Percentiles rank a stretch among this genome's conserved stretches.
phyloP scores from a whole-genome alignment of 2,329 filamentous ascomycete genomes.

The Trichophyton verrucosum region DNA sequence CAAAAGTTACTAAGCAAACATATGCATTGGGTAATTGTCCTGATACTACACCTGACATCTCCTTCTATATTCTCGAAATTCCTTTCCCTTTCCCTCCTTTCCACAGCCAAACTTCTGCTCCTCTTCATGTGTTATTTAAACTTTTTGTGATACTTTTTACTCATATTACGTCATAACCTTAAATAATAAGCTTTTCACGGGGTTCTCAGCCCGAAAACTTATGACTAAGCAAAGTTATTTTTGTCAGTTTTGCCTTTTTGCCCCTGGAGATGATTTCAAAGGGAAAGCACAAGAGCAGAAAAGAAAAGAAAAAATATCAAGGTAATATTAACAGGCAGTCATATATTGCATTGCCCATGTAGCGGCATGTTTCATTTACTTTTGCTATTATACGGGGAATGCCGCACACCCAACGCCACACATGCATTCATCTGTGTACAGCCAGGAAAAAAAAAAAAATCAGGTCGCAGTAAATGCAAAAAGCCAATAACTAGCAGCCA shows the following conservation, averaged over 20 bases:
- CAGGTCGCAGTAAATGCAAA: conserved; percentile 1
- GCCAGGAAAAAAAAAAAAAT: not conserved
- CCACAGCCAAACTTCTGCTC: too few species aligned
- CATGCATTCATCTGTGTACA: not conserved
- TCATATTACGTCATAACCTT: not conserved
- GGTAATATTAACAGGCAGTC: too few species aligned
- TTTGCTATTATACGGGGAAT: not conserved
- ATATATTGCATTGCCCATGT: not conserved
- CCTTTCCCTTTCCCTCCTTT: too few species aligned
- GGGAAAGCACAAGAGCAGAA: not conserved
- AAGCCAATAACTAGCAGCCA: not conserved
- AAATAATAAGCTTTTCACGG: not conserved
- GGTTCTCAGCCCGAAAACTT: not conserved
- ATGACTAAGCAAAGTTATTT: not conserved
- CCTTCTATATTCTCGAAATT: too few species aligned
- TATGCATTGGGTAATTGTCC: too few species aligned
- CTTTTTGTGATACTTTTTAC: not conserved
- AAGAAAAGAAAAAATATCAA: too few species aligned
- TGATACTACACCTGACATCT: too few species aligned
- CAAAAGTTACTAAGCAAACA: too few species aligned
- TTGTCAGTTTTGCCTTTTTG: not conserved
- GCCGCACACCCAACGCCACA: not conserved
- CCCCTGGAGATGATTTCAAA: not conserved
- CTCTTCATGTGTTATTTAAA: too few species aligned
- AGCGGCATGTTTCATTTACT: not conserved